Conservation (phyloP, 805 yeast species). For the Cyberlindnera americana region DNA sequence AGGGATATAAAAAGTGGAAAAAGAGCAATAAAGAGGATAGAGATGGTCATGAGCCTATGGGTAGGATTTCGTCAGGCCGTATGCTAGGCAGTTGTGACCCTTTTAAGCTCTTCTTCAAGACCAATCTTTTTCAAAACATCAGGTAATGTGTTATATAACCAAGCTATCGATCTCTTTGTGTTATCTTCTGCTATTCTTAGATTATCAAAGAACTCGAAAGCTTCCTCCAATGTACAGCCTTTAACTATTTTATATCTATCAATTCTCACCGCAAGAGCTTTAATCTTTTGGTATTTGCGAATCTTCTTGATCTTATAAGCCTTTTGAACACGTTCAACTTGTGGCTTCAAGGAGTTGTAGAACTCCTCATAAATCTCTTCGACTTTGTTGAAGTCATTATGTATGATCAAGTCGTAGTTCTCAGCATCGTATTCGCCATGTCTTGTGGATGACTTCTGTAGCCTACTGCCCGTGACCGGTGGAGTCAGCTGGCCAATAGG, state of each 20-base stretch:
- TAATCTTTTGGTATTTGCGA: slow-evolving; percentile 35
- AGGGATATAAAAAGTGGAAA: no score
- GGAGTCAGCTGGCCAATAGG: slow-evolving; percentile 21
- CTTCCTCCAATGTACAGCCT: slow-evolving; percentile 27
- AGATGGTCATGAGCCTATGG: no score
- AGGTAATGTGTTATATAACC: slow-evolving; percentile 34
- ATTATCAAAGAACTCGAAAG: slow-evolving; percentile 31
- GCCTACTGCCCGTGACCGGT: slow-evolving; percentile 18
- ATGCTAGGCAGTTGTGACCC: slow-evolving; percentile 12
- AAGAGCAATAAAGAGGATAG: no score
- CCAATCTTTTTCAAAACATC: slow-evolving; percentile 29
- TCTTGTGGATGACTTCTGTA: slow-evolving; percentile 24
- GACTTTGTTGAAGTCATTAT: slow-evolving; percentile 31
- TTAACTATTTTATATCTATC: slow-evolving; percentile 30
- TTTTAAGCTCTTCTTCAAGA: slow-evolving; percentile 27
- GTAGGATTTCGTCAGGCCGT: no score
- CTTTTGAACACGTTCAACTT: slow-evolving; percentile 33
- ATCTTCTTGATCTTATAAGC: slow-evolving; percentile 34
- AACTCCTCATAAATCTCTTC: slow-evolving; percentile 32
- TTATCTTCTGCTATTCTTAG: slow-evolving; percentile 30
- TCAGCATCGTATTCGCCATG: slow-evolving; percentile 27
- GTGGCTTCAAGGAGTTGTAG: slow-evolving; percentile 30
- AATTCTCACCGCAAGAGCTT: slow-evolving; percentile 34
- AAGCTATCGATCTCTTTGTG: slow-evolving; percentile 32
- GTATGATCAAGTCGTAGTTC: slow-evolving; percentile 30